Evolutionary conservation across 495 filamentous ascomycete species (phyloP).

Genomic region (Collariella sp.): DNA sequence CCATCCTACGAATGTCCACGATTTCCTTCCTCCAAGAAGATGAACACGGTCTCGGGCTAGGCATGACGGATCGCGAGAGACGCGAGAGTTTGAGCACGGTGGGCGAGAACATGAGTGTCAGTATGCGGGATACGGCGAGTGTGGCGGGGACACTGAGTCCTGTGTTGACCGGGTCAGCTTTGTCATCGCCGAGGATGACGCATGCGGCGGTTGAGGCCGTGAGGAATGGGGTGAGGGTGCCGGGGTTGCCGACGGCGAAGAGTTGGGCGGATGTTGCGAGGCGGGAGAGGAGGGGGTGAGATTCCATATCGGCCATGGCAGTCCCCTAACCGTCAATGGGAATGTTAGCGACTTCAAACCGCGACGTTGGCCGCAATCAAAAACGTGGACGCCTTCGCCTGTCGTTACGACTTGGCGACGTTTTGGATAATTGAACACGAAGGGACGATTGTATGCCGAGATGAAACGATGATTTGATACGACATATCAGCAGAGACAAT

Average conservation of each 20-base stretch:
- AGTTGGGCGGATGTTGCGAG: constrained; percentile 31
- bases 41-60: constrained; percentile 13
- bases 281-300: not conserved
- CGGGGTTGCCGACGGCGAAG: constrained; percentile 23
- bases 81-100: constrained; percentile 13
- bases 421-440: no score
- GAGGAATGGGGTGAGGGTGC: constrained; percentile 8
- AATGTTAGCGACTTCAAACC: no score
- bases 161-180: constrained; percentile 5
- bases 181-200: constrained; percentile 20
- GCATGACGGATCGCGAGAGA: constrained; percentile 8
- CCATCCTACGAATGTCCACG: not conserved
- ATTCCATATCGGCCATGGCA: not conserved
- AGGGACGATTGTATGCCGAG: no score
- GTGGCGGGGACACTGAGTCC: constrained; percentile 13
- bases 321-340: no score
- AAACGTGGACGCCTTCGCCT: no score
- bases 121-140: constrained; percentile 14
- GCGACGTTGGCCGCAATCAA: no score
- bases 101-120: not conserved
- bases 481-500: no score
- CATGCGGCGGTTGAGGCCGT: constrained; percentile 12
- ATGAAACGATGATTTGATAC: no score
- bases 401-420: no score
- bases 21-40: not conserved